Conservation (phyloP, 768 basidiomycete species). For the Butyriboletus loyo region DNA sequence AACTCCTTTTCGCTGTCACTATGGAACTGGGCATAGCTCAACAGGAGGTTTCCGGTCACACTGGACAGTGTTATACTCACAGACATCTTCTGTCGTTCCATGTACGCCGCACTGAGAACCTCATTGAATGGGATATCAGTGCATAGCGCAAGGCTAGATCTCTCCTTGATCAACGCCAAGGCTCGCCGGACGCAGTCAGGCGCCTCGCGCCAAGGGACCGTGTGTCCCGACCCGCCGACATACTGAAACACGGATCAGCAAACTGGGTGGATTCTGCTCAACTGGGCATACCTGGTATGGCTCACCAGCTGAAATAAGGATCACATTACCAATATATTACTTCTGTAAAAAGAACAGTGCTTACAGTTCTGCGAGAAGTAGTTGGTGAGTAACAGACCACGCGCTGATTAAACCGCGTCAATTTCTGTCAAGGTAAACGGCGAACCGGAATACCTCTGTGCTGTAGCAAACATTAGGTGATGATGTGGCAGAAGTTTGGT, state of each 20-base stretch:
- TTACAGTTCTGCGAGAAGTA: conserved; percentile 85
- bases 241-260: conserved; percentile 46
- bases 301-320: conserved; percentile 56
- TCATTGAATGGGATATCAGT: conserved; percentile 60
- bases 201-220: conserved; percentile 59
- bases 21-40: conserved; percentile 55
- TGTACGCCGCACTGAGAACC: conserved; percentile 77
- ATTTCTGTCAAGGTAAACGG: not conserved
- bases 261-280: not conserved
- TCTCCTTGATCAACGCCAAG: conserved; percentile 53
- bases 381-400: conserved; percentile 68
- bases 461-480: conserved; percentile 35
- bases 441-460: conserved; percentile 54
- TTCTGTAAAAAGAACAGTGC: conserved; percentile 20
- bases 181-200: conserved; percentile 59
- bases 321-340: not conserved
- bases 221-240: conserved; percentile 72
- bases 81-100: conserved; percentile 83
- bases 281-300: conserved; percentile 62
- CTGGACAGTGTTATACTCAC: conserved; percentile 38
- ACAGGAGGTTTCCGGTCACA: not conserved
- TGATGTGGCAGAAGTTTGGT: not conserved
- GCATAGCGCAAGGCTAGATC: conserved; percentile 47
- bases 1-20: conserved; percentile 75
- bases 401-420: conserved; percentile 41